phyloP scores from a whole-genome alignment of 2,329 filamentous ascomycete species.

The Myriosclerotinia duriaeana region DNA sequence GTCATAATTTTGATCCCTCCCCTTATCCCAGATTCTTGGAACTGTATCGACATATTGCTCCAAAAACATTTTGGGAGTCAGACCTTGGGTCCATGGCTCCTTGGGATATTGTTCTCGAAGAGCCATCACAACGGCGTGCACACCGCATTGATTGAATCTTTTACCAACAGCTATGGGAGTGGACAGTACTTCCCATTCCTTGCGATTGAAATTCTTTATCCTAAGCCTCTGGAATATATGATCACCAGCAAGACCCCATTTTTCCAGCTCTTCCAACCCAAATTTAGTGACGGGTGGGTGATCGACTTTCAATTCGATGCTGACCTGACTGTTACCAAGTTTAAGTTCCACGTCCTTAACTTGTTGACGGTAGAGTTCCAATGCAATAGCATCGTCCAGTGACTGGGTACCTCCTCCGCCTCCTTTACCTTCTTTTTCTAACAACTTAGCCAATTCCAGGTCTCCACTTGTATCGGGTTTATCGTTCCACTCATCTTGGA shows the following conservation, averaged over 20 bases:
- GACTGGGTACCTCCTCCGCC: too few relatives aligned
- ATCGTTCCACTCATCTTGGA: neutral
- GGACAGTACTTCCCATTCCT: neutral
- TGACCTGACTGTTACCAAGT: neutral
- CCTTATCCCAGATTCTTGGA: neutral
- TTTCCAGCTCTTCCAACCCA: neutral
- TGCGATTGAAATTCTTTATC: neutral
- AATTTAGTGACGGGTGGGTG: neutral
- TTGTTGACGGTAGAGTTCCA: neutral
- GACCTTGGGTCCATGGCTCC: neutral
- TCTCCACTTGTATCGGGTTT: neutral
- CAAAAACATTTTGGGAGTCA: neutral
- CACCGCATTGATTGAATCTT: neutral
- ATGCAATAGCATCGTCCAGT: neutral
- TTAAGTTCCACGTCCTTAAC: neutral
- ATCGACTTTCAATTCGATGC: neutral
- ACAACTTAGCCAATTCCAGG: neutral
- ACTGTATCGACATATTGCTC: neutral
- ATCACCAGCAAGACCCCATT: neutral
- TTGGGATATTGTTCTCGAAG: conserved; percentile 14
- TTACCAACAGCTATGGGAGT: neutral
- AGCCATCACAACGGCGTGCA: neutral
- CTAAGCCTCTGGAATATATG: neutral
- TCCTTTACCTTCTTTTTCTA: neutral
- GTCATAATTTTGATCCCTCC: neutral